Percentiles rank a stretch among this genome's conserved stretches.
Evolutionary conservation across 2,329 filamentous ascomycete species (phyloP).

Genomic region (Furcasterigmium sp.): DNA sequence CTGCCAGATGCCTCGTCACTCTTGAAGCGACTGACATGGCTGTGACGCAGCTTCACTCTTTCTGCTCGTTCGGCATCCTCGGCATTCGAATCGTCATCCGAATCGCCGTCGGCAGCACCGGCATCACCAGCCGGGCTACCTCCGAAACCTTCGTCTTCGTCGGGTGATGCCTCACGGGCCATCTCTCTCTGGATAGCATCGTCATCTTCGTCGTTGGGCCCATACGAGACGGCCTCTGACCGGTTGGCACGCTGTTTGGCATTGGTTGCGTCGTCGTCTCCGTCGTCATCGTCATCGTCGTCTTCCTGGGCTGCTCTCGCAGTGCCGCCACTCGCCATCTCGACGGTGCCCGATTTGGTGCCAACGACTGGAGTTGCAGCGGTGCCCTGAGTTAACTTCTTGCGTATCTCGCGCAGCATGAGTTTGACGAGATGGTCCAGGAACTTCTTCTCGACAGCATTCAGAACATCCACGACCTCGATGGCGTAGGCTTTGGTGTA

Average conservation of each 20-base stretch:
- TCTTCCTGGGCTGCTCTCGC: slow-evolving; percentile 40
- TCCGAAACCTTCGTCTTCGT: slow-evolving; percentile 48
- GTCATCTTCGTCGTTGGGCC: slow-evolving; percentile 89
- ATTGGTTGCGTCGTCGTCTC: slow-evolving; percentile 71
- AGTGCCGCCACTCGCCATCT: slow-evolving; percentile 39
- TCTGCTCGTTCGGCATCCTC: slow-evolving; percentile 41
- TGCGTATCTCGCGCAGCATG: slow-evolving; percentile 76
- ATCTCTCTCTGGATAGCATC: slow-evolving; percentile 64
- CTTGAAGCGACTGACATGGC: slow-evolving; percentile 68
- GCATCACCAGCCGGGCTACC: slow-evolving; percentile 37
- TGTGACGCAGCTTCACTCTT: slow-evolving; percentile 57
- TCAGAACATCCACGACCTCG: slow-evolving; percentile 67
- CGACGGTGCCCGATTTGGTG: slow-evolving; percentile 45
- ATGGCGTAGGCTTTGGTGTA: slow-evolving; percentile 87
- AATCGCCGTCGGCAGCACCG: slow-evolving; percentile 25
- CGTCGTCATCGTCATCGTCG: slow-evolving; percentile 66
- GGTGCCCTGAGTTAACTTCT: slow-evolving; percentile 60
- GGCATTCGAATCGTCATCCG: slow-evolving; percentile 14
- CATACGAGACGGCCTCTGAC: slow-evolving; percentile 79
- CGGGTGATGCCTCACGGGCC: slow-evolving; percentile 48
- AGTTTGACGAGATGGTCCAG: slow-evolving; percentile 65
- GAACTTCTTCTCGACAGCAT: slow-evolving; percentile 76
- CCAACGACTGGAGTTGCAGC: slow-evolving; percentile 73
- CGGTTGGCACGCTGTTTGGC: slow-evolving; percentile 73
- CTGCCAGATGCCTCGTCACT: slow-evolving; percentile 71